Evolutionary conservation across 2,329 filamentous ascomycete species (phyloP).

Genomic region (Nigrospora sphaerica): DNA sequence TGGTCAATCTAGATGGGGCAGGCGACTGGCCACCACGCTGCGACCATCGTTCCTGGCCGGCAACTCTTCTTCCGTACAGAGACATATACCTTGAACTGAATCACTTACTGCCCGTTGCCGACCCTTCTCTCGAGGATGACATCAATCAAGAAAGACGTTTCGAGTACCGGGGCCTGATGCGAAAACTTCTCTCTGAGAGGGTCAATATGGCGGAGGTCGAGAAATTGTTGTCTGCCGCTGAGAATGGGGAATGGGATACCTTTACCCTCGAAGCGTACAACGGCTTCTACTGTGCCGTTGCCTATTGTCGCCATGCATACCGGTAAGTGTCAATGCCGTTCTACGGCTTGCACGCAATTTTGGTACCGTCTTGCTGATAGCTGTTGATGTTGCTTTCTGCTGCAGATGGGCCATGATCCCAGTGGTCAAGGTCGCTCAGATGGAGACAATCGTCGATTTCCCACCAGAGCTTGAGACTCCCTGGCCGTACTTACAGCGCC

Average conservation of each 20-base stretch:
- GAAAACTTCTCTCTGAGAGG: constrained; percentile 12
- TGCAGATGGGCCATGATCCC: no score
- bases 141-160: constrained; percentile 13
- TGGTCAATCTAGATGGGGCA: no score
- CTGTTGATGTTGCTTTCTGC: no score
- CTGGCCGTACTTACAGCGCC: no score
- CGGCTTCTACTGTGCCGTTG: constrained; percentile 24
- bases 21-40: no score
- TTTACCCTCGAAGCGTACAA: constrained; percentile 22
- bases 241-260: constrained; percentile 16
- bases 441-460: no score
- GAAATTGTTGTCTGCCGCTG: constrained; percentile 11
- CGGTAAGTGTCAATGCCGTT: constrained; percentile 25
- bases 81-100: background rate
- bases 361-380: no score
- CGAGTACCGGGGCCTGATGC: constrained; percentile 12
- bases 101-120: background rate
- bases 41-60: background rate
- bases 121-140: constrained; percentile 16
- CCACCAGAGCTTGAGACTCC: no score
- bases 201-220: constrained; percentile 15
- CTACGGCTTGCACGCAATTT: constrained; percentile 7
- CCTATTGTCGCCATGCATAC: constrained; percentile 24
- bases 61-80: background rate
- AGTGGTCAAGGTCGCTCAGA: no score